Conservation (phyloP, 169 alveolate species). For the Amoebophrya sp. region DNA sequence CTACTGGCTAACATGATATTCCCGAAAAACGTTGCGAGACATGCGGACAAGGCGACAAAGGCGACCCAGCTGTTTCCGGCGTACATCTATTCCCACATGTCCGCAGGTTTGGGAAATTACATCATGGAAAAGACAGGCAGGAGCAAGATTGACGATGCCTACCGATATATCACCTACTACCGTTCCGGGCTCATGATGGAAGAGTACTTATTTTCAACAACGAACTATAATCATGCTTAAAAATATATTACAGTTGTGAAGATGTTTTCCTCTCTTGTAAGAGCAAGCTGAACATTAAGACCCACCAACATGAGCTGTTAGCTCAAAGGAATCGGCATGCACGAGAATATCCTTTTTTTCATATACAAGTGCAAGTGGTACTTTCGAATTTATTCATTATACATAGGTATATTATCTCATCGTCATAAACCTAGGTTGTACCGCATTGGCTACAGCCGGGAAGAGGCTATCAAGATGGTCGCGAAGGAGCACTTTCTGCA, state of each 20-base stretch:
- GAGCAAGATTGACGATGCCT: not conserved
- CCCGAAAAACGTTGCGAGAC: not conserved
- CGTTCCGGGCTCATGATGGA: conserved; percentile 1
- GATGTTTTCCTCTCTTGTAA: too few species aligned
- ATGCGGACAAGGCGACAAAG: not conserved
- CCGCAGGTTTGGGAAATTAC: not conserved
- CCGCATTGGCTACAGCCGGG: not conserved
- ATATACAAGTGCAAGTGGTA: too few species aligned
- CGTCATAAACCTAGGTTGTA: not conserved
- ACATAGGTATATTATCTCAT: not conserved
- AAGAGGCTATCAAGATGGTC: not conserved
- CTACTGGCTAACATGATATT: not conserved
- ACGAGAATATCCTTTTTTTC: not conserved
- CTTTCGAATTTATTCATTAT: not conserved
- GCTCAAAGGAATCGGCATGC: too few species aligned
- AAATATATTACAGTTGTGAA: too few species aligned
- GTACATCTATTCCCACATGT: not conserved
- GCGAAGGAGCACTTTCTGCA: not conserved
- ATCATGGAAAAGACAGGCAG: not conserved
- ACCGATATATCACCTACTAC: not conserved
- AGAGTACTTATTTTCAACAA: not conserved
- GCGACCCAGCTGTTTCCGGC: not conserved
- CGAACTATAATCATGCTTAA: too few species aligned
- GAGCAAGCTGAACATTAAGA: too few species aligned
- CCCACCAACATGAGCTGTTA: too few species aligned